Conservation (phyloP, 352 stramenopile genomes). For the Phytophthora sansomeana region DNA sequence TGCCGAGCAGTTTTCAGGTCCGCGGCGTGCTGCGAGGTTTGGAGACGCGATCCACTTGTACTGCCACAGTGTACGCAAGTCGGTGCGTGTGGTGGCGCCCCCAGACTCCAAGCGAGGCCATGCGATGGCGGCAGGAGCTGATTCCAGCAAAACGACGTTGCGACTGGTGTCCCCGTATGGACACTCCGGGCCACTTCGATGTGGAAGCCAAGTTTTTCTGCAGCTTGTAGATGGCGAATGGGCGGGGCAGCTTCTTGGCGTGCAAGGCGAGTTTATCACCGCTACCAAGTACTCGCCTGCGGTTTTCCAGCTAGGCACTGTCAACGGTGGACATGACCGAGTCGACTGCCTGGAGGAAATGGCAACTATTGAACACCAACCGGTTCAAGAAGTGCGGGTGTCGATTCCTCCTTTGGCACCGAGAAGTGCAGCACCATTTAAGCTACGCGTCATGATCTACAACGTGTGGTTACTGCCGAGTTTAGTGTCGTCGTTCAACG, state of each 20-base stretch:
- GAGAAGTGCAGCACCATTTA: constrained; percentile 30
- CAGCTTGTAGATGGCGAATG: constrained; percentile 62
- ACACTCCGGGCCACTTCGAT: constrained; percentile 46
- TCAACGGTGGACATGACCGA: constrained; percentile 9
- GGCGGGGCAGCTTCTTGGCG: constrained; percentile 54
- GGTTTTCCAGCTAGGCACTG: constrained; percentile 41
- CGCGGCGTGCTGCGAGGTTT: constrained; percentile 52
- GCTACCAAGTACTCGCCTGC: constrained; percentile 56
- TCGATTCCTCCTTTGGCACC: background rate
- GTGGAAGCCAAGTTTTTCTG: constrained; percentile 62
- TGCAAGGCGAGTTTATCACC: constrained; percentile 58
- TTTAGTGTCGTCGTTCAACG: constrained; percentile 66
- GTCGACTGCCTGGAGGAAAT: constrained; percentile 15
- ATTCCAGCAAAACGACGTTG: constrained; percentile 49
- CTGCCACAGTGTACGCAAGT: constrained; percentile 52
- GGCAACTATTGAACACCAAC: constrained; percentile 7
- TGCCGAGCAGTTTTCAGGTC: constrained; percentile 60
- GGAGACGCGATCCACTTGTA: constrained; percentile 65
- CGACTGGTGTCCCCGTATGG: constrained; percentile 67
- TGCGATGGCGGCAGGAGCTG: constrained; percentile 49
- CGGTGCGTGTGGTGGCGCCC: constrained; percentile 48
- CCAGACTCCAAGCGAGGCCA: constrained; percentile 68
- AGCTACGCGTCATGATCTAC: constrained; percentile 71
- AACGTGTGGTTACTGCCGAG: constrained; percentile 79
- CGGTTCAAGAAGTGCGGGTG: background rate